These are phyloP conservation scores for Epichloe aotearoae DNA, from an alignment of 2,329 filamentous ascomycete genomes.

Conservation along the genomic window DNA sequence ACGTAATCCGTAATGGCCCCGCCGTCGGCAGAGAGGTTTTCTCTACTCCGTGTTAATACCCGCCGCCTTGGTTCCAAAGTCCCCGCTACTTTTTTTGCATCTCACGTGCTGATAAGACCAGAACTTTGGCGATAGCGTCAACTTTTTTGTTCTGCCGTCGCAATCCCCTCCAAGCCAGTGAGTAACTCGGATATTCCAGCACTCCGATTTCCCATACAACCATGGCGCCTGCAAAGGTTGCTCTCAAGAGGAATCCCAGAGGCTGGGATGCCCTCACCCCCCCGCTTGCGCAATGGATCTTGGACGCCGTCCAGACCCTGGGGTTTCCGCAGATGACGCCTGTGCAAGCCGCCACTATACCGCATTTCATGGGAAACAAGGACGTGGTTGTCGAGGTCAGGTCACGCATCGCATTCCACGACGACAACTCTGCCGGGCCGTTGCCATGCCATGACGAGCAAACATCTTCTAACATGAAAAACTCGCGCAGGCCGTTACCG, in stretches of 20 bases:
- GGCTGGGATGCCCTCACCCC: slow-evolving; percentile 29
- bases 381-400: slow-evolving; percentile 76
- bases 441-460: background rate
- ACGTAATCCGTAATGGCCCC: too few relatives aligned
- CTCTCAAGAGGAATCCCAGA: slow-evolving; percentile 32
- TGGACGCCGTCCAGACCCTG: slow-evolving; percentile 73
- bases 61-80: too few relatives aligned
- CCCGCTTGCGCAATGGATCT: slow-evolving; percentile 52
- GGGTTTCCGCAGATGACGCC: slow-evolving; percentile 82
- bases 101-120: slow-evolving; percentile 22
- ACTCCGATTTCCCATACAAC: background rate
- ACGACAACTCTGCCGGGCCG: too few relatives aligned
- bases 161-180: background rate
- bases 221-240: slow-evolving; percentile 21
- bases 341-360: slow-evolving; percentile 85
- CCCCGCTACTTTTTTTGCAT: background rate
- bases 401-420: background rate
- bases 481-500: slow-evolving; percentile 57
- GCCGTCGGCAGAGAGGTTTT: too few relatives aligned
- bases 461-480: background rate
- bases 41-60: too few relatives aligned
- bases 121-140: slow-evolving; percentile 7
- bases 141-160: slow-evolving; percentile 4
- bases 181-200: background rate
- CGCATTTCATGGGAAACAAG: slow-evolving; percentile 78